These are phyloP conservation scores for Penium margaritaceum DNA, from an alignment of 139 green algal species.

Conservation along the genomic window DNA sequence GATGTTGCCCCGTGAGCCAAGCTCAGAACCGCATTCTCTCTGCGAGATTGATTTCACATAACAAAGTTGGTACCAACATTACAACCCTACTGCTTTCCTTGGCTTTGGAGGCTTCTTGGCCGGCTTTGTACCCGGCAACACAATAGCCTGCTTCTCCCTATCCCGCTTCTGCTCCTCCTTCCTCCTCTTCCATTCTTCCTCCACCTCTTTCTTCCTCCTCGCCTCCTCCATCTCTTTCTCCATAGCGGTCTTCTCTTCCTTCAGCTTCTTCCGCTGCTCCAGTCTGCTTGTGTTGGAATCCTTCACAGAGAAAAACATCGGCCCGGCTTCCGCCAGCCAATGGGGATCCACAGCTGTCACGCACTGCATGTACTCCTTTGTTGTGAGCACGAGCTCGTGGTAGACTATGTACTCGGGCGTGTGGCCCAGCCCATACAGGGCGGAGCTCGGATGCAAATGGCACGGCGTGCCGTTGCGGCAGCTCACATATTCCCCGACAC, in stretches of 20 bases:
- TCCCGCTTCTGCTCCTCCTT: constrained; percentile 45
- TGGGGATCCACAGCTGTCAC: constrained; percentile 93
- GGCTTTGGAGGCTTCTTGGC: too few species aligned
- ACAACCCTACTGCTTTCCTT: too few species aligned
- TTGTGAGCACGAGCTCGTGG: constrained; percentile 92
- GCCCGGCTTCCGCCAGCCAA: constrained; percentile 93
- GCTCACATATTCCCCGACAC: constrained; percentile 87
- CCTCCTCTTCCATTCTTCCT: constrained; percentile 44
- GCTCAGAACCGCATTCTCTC: too few species aligned
- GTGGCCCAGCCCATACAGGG: constrained; percentile 84
- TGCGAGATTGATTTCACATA: too few species aligned
- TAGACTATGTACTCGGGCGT: constrained; percentile 96
- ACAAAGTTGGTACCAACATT: too few species aligned
- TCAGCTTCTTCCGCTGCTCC: constrained; percentile 71
- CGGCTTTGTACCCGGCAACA: constrained; percentile 59
- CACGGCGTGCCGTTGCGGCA: constrained; percentile 74
- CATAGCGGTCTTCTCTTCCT: constrained; percentile 54
- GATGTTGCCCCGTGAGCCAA: too few species aligned
- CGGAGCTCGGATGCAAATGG: constrained; percentile 79
- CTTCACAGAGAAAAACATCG: constrained; percentile 97
- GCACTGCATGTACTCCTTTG: constrained; percentile 98
- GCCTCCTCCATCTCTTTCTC: constrained; percentile 67
- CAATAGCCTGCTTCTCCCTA: constrained; percentile 60
- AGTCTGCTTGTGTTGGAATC: constrained; percentile 63
- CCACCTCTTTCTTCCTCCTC: constrained; percentile 54